A percentile compares a stretch with the other conserved stretches of the same genome.
Evolutionary conservation across 2,329 filamentous ascomycete genomes (phyloP).

Genomic region (Xylaria sp.): DNA sequence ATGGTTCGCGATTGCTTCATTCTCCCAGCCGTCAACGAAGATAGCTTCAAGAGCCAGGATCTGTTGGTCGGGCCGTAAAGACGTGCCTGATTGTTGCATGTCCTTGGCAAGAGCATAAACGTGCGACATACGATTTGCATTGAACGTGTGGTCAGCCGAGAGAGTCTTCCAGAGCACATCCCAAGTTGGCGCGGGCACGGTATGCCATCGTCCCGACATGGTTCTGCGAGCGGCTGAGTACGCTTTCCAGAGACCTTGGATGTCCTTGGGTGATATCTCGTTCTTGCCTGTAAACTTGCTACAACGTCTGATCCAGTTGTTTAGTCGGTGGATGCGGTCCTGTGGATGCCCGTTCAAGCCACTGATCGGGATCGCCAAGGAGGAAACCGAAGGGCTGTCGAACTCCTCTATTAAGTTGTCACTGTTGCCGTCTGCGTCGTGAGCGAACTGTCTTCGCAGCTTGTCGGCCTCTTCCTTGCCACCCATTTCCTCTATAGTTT

Average conservation of each 20-base stretch:
- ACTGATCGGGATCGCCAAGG: constrained; percentile 24
- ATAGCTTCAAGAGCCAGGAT: constrained; percentile 72
- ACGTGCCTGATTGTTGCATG: constrained; percentile 63
- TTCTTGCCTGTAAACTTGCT: constrained; percentile 25
- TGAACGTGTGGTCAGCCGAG: constrained; percentile 55
- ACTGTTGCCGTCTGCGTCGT: neutral
- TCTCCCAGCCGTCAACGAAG: constrained; percentile 65
- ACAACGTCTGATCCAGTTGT: constrained; percentile 37
- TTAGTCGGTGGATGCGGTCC: constrained; percentile 33
- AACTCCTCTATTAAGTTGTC: constrained; percentile 7
- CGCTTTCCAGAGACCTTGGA: constrained; percentile 50
- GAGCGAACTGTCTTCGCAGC: constrained; percentile 37
- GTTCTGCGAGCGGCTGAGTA: constrained; percentile 54
- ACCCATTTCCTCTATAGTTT: constrained; percentile 36
- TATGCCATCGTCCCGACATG: constrained; percentile 54
- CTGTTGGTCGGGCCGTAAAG: constrained; percentile 62
- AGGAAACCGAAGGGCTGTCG: constrained; percentile 22
- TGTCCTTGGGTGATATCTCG: constrained; percentile 22
- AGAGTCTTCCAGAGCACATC: constrained; percentile 69
- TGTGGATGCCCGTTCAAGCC: constrained; percentile 20
- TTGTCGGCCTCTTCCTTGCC: constrained; percentile 40
- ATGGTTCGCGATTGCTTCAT: constrained; percentile 68
- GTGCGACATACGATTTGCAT: constrained; percentile 64
- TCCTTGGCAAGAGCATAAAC: constrained; percentile 68
- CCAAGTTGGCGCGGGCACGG: constrained; percentile 67